Conservation (phyloP, 495 filamentous ascomycete species). For the Letharia lupina region DNA sequence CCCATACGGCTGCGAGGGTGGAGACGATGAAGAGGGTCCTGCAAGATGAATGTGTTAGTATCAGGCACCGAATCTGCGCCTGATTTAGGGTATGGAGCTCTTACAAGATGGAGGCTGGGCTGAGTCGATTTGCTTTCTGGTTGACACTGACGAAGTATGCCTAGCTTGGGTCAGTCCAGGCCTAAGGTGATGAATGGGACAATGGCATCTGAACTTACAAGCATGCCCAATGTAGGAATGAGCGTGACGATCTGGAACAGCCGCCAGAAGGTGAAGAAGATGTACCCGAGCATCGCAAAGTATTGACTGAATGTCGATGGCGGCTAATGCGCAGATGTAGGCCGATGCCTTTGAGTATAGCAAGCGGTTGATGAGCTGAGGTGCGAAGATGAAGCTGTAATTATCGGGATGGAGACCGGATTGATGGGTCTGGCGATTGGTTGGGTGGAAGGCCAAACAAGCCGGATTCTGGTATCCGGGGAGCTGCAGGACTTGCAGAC, state of each 20-base stretch:
- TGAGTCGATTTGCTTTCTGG: conserved; percentile 59
- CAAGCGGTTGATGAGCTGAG: neutral
- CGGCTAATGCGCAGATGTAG: conserved; percentile 12
- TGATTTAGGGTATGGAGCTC: neutral
- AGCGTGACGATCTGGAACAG: conserved; percentile 73
- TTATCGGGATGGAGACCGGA: neutral
- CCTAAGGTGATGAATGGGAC: neutral
- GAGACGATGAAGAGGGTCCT: conserved; percentile 80
- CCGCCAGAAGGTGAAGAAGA: conserved; percentile 81
- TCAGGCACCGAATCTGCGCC: neutral
- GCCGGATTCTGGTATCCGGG: neutral
- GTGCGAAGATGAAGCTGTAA: neutral
- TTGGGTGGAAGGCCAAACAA: neutral
- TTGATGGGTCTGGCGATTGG: neutral
- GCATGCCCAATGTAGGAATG: conserved; percentile 84
- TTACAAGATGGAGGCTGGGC: conserved; percentile 64
- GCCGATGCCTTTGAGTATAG: neutral
- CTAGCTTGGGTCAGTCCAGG: conserved; percentile 20
- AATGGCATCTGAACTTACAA: conserved; percentile 38
- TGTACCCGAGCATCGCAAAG: conserved; percentile 59
- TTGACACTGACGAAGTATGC: conserved; percentile 76
- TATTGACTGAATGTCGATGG: conserved; percentile 13
- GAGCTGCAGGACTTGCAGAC: neutral
- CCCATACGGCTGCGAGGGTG: conserved; percentile 71
- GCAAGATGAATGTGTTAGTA: neutral